Conservation (phyloP, 2,329 filamentous ascomycete species). For the Aspergillus sp. region DNA sequence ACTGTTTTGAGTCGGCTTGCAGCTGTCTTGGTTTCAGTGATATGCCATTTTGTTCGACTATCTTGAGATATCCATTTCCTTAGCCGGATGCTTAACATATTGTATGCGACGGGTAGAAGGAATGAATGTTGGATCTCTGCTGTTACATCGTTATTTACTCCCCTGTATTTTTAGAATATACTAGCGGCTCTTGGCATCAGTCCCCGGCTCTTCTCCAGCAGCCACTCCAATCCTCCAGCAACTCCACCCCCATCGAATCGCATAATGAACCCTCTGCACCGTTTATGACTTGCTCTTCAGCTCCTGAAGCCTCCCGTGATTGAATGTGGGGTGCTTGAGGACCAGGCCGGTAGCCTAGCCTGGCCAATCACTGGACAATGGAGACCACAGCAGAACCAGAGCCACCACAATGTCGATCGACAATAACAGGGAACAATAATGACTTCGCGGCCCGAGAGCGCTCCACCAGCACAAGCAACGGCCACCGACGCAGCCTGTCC, state of each 20-base stretch:
- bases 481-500: conserved; percentile 48
- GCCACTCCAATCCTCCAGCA: no score
- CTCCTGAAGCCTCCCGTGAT: conserved; percentile 7
- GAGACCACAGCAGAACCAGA: conserved; percentile 15
- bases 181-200: no score
- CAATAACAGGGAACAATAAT: conserved; percentile 14
- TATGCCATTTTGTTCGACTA: background rate
- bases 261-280: background rate
- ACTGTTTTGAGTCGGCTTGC: no score
- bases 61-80: background rate
- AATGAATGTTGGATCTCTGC: no score
- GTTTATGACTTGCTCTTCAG: conserved; percentile 2
- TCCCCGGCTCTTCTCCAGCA: no score
- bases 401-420: conserved; percentile 18
- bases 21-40: no score
- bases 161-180: no score
- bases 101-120: background rate
- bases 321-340: conserved; percentile 15
- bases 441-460: conserved; percentile 19
- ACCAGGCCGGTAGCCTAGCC: conserved; percentile 11
- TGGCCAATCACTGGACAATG: conserved; percentile 31
- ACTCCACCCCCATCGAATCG: no score
- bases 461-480: conserved; percentile 24
- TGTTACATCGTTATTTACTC: no score
- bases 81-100: background rate